Percentiles rank a stretch among this genome's conserved stretches.
Conservation (phyloP, 352 stramenopile species). For the Pilasporangium apinafurcum region DNA sequence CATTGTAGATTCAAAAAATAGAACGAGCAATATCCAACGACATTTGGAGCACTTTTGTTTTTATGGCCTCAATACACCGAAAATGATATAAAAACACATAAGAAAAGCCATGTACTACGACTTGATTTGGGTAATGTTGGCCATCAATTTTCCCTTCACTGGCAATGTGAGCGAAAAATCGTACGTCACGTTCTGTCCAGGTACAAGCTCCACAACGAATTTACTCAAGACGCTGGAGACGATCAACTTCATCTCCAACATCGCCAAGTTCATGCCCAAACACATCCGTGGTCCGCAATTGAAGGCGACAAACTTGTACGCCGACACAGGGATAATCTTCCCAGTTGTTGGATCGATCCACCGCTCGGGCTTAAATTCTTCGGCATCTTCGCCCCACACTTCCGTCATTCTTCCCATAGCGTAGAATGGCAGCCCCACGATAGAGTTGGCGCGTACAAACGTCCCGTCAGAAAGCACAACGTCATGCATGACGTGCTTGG, state of each 20-base stretch:
- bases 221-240: conserved; percentile 44
- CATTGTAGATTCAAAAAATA: no score
- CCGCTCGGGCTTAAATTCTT: conserved; percentile 56
- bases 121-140: neutral
- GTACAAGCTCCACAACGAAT: conserved; percentile 39
- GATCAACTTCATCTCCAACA: conserved; percentile 82
- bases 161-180: conserved; percentile 44
- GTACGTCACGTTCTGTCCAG: conserved; percentile 29
- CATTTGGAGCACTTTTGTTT: no score
- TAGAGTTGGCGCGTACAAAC: conserved; percentile 23
- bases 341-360: conserved; percentile 41
- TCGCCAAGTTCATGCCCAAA: conserved; percentile 66
- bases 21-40: no score
- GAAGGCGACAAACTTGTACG: conserved; percentile 70
- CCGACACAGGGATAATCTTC: conserved; percentile 22
- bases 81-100: no score
- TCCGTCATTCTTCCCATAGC: conserved; percentile 38
- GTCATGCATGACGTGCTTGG: conserved; percentile 25
- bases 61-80: no score
- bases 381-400: conserved; percentile 59
- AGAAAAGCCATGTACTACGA: no score
- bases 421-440: conserved; percentile 40
- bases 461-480: conserved; percentile 60
- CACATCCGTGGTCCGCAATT: conserved; percentile 63
- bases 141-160: conserved; percentile 17